Evolutionary conservation across 2,329 filamentous ascomycete species (phyloP), one percentile per base, ranked within the genome.

Genomic region (Fusarium oxysporum): DNA sequence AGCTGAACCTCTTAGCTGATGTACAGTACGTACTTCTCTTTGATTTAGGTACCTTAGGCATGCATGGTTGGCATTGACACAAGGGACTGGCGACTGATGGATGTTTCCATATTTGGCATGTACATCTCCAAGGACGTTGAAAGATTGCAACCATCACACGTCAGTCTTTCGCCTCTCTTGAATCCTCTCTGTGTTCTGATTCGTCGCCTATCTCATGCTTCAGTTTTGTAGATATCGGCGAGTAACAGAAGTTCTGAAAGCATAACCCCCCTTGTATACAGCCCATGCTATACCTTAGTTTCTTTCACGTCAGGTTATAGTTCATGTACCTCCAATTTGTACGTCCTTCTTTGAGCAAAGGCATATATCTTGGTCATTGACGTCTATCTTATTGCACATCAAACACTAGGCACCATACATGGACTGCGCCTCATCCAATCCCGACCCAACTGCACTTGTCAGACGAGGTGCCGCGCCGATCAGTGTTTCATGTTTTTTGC

Each of bases 401-500:
- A 58, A 71, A 58, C 66, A 70, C 59, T 50, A 68, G 53, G 43
- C 54, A 16, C 37, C 6, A 33, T 32, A 23, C 28, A 51, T 44
- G 32, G 33, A 30, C 45, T 44, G 62, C 47, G 58, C 57, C 58
- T 64, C 53, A 68, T 56, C 71, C 56, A 72, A 50, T 74, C 60
- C 59, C 51, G 51, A 45, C 37, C 64, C 35, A 54, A 53, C 53
- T 62, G 23, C 48, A 55, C 62, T 65, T 67, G 62, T 68, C 67
- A 73, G 71, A 53, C 43, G 62, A 59, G 55, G 44, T 56, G 62
- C 68, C 63, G 67, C 57, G 71, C 64, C 51, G 67, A 73, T 72
- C 71, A 68, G 51, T 65, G 71, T 73, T 73, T 74, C 71, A 73
- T 57, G 28, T 72, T 65, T 70, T 71, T 61, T 35, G 58, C 55